These are phyloP conservation scores for Botrytis aclada DNA, from an alignment of 2,329 filamentous ascomycete genomes.

Conservation along the genomic window DNA sequence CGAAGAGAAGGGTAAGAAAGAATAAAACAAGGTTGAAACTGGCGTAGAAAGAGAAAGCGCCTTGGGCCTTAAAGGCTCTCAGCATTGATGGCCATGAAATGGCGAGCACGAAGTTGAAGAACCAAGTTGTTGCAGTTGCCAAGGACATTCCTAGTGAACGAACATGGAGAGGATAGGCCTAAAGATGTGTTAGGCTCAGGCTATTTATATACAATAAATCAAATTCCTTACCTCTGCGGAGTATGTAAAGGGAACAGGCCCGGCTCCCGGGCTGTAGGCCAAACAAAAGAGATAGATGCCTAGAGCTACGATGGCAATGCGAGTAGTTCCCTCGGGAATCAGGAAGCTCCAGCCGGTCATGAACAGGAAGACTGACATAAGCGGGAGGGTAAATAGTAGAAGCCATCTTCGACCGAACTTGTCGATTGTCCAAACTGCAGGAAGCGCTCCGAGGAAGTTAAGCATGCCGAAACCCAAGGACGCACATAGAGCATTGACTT, in stretches of 20 bases:
- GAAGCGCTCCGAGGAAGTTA: constrained; percentile 63
- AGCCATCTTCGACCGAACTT: constrained; percentile 64
- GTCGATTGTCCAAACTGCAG: constrained; percentile 64
- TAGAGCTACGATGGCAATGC: constrained; percentile 44
- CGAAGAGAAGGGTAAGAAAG: constrained; percentile 52
- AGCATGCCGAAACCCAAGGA: constrained; percentile 63
- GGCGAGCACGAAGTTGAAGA: constrained; percentile 56
- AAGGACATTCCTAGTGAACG: constrained; percentile 60
- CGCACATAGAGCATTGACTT: constrained; percentile 52
- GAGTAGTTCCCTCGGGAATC: constrained; percentile 42
- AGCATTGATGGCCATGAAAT: constrained; percentile 43
- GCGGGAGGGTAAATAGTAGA: constrained; percentile 60
- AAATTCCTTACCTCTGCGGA: constrained; percentile 40
- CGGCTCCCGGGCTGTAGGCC: constrained; percentile 63
- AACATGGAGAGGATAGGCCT: constrained; percentile 58
- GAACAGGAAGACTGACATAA: constrained; percentile 55
- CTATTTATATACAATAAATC: not conserved
- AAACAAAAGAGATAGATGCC: constrained; percentile 63
- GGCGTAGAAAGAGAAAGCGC: constrained; percentile 53
- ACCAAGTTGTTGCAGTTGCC: constrained; percentile 58
- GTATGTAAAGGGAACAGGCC: constrained; percentile 59
- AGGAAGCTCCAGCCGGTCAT: constrained; percentile 53
- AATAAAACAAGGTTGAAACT: constrained; percentile 53
- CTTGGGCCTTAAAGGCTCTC: constrained; percentile 32
- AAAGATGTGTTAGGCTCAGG: not conserved